Percentiles rank a stretch among this genome's conserved stretches.
These are phyloP conservation scores for Calonectria pseudoturangicola DNA, from an alignment of 2,329 filamentous ascomycete species.

Conservation along the genomic window DNA sequence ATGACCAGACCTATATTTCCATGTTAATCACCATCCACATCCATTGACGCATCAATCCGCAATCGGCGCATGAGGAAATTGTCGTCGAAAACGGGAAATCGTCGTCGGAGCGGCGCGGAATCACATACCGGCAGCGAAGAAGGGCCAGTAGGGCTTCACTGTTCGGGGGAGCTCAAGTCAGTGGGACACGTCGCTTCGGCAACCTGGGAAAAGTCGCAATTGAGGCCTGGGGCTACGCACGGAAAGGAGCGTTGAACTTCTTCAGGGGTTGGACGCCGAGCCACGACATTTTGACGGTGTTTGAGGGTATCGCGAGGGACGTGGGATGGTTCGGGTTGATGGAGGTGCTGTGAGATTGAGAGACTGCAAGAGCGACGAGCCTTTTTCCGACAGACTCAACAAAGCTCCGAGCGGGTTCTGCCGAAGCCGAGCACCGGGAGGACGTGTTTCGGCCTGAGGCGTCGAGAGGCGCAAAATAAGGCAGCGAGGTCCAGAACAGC, in stretches of 20 bases:
- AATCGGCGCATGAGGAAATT: constrained; percentile 31
- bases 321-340: constrained; percentile 60
- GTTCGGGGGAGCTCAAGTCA: constrained; percentile 56
- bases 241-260: constrained; percentile 87
- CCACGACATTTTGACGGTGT: constrained; percentile 81
- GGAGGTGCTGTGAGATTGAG: constrained; percentile 58
- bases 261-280: constrained; percentile 80
- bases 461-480: constrained; percentile 14
- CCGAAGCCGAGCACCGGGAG: constrained; percentile 57
- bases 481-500: constrained; percentile 29
- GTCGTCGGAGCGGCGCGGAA: constrained; percentile 47
- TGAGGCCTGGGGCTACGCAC: constrained; percentile 73
- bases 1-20: constrained; percentile 82
- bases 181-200: constrained; percentile 51
- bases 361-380: constrained; percentile 61
- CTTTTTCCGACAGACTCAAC: constrained; percentile 60
- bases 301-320: constrained; percentile 60
- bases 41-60: constrained; percentile 49
- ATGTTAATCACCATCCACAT: constrained; percentile 53
- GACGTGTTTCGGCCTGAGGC: constrained; percentile 54
- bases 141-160: constrained; percentile 95
- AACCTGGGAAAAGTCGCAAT: constrained; percentile 56
- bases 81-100: constrained; percentile 38
- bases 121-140: constrained; percentile 93
- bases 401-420: constrained; percentile 60